These are phyloP conservation scores for Saturnispora silvae DNA, from an alignment of 805 yeast genomes.

Conservation along the genomic window DNA sequence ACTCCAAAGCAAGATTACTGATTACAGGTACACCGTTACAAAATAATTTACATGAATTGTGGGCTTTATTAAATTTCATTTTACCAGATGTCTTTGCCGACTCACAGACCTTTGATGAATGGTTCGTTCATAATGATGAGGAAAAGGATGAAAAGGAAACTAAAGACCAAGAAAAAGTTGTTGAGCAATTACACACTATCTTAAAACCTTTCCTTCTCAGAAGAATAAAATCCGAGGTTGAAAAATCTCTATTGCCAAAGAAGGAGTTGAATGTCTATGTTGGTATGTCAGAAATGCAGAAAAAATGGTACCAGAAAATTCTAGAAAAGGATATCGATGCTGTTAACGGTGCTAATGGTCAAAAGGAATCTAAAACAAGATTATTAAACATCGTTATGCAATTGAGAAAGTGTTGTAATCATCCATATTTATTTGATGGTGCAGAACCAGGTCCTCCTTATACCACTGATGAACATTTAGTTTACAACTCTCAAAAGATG, in stretches of 20 bases:
- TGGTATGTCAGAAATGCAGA: slow-evolving; percentile 94
- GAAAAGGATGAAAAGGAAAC: slow-evolving; percentile 66
- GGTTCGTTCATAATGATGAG: slow-evolving; percentile 69
- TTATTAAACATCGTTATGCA: slow-evolving; percentile 93
- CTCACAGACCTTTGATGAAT: slow-evolving; percentile 78
- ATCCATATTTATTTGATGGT: slow-evolving; percentile 95
- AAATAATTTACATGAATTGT: slow-evolving; percentile 86
- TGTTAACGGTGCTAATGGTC: slow-evolving; percentile 91
- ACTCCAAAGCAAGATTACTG: slow-evolving; percentile 71
- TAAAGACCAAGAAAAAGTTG: slow-evolving; percentile 75
- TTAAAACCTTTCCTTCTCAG: slow-evolving; percentile 80
- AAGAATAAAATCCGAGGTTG: slow-evolving; percentile 89
- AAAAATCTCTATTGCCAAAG: slow-evolving; percentile 80
- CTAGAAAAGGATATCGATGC: slow-evolving; percentile 93
- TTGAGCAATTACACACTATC: slow-evolving; percentile 80
- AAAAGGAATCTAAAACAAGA: slow-evolving; percentile 86
- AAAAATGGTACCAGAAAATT: slow-evolving; percentile 79
- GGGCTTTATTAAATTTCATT: slow-evolving; percentile 88
- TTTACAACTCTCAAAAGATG: slow-evolving; percentile 87
- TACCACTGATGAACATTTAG: slow-evolving; percentile 89
- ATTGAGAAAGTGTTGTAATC: slow-evolving; percentile 91
- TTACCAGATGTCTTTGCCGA: slow-evolving; percentile 94
- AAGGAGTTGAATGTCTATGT: slow-evolving; percentile 83
- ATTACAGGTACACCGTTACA: slow-evolving; percentile 96
- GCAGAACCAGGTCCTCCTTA: slow-evolving; percentile 98